phyloP scores from a whole-genome alignment of 1,284 basidiomycete genomes.

The Heterobasidion occidentale region DNA sequence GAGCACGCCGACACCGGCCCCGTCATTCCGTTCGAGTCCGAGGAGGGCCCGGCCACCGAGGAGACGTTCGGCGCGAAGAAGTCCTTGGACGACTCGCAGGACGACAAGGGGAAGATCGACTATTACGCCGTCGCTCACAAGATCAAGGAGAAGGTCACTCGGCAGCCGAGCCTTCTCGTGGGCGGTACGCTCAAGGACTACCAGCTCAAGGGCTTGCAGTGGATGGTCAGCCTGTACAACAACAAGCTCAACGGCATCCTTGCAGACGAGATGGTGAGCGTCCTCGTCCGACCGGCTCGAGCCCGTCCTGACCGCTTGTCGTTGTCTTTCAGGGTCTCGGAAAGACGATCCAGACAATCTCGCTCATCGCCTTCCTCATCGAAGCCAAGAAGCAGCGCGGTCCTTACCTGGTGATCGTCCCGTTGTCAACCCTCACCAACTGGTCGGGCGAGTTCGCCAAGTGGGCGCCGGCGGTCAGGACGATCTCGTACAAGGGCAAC shows the following conservation, averaged over 20 bases:
- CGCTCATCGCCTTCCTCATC: constrained; percentile 93
- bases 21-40: constrained; percentile 28
- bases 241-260: constrained; percentile 96
- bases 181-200: constrained; percentile 90
- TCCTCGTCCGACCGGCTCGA: constrained; percentile 5
- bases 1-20: constrained; percentile 41
- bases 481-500: constrained; percentile 92
- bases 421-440: constrained; percentile 96
- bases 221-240: constrained; percentile 99
- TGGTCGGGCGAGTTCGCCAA: constrained; percentile 97
- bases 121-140: constrained; percentile 97
- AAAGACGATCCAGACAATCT: constrained; percentile 95
- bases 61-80: constrained; percentile 86
- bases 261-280: constrained; percentile 92
- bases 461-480: constrained; percentile 89
- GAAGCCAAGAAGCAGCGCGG: constrained; percentile 89
- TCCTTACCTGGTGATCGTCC: constrained; percentile 96
- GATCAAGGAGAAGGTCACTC: constrained; percentile 83
- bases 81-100: constrained; percentile 47
- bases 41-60: constrained; percentile 77
- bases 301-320: constrained; percentile 5
- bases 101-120: constrained; percentile 80
- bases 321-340: constrained; percentile 72
- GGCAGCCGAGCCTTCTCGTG: constrained; percentile 79
- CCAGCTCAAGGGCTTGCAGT: constrained; percentile 89